Conservation (phyloP, 139 green algal species). For the Chlorella sp. region DNA sequence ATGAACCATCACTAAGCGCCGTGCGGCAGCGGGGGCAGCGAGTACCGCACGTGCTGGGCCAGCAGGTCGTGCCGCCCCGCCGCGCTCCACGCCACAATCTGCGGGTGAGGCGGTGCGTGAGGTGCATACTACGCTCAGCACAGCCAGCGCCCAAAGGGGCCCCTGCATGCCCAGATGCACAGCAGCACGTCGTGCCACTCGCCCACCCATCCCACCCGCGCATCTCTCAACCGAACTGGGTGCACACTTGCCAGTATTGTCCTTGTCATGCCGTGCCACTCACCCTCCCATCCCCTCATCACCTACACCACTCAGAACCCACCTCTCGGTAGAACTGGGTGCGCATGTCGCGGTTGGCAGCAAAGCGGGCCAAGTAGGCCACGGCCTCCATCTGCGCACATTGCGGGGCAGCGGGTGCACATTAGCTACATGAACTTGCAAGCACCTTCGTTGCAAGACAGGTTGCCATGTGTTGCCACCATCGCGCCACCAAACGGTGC, state of each 20-base stretch:
- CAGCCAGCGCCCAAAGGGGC: too few relatives aligned
- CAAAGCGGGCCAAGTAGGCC: slow-evolving; percentile 7
- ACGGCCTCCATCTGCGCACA: neutral
- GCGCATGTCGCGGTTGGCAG: neutral
- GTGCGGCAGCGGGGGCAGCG: neutral
- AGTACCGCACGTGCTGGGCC: neutral
- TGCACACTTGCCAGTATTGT: neutral
- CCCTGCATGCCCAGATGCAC: neutral
- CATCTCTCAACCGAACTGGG: neutral
- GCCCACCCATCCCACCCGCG: neutral
- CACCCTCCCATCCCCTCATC: neutral
- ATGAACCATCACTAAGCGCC: neutral
- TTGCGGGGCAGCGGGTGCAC: neutral
- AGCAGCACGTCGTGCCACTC: neutral
- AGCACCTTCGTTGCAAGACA: too few relatives aligned
- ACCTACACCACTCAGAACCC: neutral
- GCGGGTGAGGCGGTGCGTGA: neutral
- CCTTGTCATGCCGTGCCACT: neutral
- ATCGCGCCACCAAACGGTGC: too few relatives aligned
- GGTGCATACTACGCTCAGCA: neutral
- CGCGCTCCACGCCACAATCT: neutral
- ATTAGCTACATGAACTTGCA: neutral
- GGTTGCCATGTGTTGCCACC: too few relatives aligned
- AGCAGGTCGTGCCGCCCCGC: neutral
- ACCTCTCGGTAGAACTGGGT: neutral